Base-by-base conservation (phyloP, 2,329 filamentous ascomycete species). In the Phialophora macrospora region DNA sequence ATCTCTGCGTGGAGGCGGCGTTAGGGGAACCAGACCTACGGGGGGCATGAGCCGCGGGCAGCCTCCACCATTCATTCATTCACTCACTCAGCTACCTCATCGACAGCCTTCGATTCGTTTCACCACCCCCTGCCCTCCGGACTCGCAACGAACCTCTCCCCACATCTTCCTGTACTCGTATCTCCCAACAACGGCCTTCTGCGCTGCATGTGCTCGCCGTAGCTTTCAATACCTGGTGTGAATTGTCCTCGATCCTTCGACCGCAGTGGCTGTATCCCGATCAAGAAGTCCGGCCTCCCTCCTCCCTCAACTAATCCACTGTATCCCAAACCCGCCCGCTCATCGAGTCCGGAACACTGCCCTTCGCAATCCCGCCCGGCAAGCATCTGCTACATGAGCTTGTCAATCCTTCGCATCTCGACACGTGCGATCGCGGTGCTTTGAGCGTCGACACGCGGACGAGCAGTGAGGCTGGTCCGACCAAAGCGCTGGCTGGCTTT, bases 1-100 rank as follows among this genome's bases (percentile, higher is more conserved):
- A 28, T 51, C 48, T 28, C 48, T 51, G 48, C 20, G 48, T 51
- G 48, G 48, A 51, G 48, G 24, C 26, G 48, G 48, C 48, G 26
- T 51, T 5, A 22, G 24, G 48, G 11, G 20, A 51, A 9, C 48
- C 48, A 51, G 3, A 24, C 22, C 48, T 22, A 14, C 14, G 48
- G 48, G 46, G 48, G 48, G 22, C 48, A 51, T 26, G 48, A 51
- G 7, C 48, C 32, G 32, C 11, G 48, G 48, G 9, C 17, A 51
- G 48, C 58, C 3, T 38, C 26, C 30, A 44, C 32, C 48, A 41
- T 7, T 41, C 38, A 41, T 6, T 41, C 38, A 20, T 2, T 44
- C 38, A 20, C 17, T 44, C 17, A n/a, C 38, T n/a, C 38, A n/a
- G 4, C 38, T 44, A 44, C 38, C 17, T 44, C 38, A 44, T 44